Evolutionary conservation across 768 basidiomycete species (phyloP), one percentile per base, ranked within the genome.

Genomic region (Bullera alba): DNA sequence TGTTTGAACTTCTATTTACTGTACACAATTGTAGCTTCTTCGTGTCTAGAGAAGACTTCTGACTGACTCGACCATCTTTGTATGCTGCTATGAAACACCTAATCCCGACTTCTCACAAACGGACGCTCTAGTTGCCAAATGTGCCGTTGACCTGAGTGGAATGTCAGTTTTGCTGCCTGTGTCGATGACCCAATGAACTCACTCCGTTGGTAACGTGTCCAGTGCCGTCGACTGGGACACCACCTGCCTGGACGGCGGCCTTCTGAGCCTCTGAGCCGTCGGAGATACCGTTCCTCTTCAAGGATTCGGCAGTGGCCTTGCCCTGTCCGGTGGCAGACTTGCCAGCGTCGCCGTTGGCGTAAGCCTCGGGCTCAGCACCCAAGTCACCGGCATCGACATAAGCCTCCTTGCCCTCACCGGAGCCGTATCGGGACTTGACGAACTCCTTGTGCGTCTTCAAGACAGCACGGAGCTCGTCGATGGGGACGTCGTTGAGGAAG

Each of bases 401-500:
- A n/a, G 73, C 73, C 34, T 74, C 73, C 36, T 62, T 57, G 32
- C 71, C 71, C 22, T 59, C 67, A 19, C 70, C 70, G 12, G 55
- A 53, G 25, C 64, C 64, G 58, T 50, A 74, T 34, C 61, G 53
- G 5, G 41, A 47, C 51, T 60, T 54, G 57, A 69, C 55, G 45
- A 70, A 67, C 35, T 63, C 53, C 60, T 74, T 74, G 71, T 74
- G 73, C 17, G 55, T 55, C 48, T 60, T 57, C 29, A 74, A 58
- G 37, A 61, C 67, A 10, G 61, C 46, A 44, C 46, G 53, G 30
- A 74, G 65, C 57, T 74, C 71, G 22, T 63, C 63, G 43, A 61
- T 59, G 15, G 70, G 53, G 30, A 71, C 65, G 57, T 74, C 73
- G 65, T 74, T 74, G 60, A 74, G 60, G 66, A 74, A 74, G 50